Evolutionary conservation across 257 asterid genomes (phyloP).

Genomic region (Gentiana straminea): DNA sequence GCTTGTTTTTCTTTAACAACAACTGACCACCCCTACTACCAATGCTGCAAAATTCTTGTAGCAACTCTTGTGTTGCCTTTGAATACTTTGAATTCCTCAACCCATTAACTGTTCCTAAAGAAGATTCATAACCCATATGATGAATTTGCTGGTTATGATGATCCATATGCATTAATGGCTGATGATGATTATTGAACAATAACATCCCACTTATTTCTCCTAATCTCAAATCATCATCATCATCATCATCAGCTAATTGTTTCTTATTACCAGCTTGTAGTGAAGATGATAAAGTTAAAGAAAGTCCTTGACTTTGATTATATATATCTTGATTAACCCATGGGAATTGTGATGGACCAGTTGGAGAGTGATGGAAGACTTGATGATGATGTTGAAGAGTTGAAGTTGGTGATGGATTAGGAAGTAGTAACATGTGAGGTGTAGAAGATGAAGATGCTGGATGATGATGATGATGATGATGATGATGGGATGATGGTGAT

Average conservation of each 20-base stretch:
- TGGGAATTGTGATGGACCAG: slow-evolving; percentile 39
- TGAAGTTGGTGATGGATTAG: slow-evolving; percentile 17
- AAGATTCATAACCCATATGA: slow-evolving; percentile 35
- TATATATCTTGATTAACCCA: slow-evolving; percentile 12
- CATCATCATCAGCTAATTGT: slow-evolving; percentile 50
- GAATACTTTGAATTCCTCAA: slow-evolving; percentile 64
- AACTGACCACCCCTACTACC: slow-evolving; percentile 81
- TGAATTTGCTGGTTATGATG: slow-evolving; percentile 36
- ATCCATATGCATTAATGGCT: slow-evolving; percentile 1
- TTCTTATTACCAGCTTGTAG: slow-evolving; percentile 54
- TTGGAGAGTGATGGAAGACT: neutral
- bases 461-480: slow-evolving; percentile 2
- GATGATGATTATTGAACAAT: slow-evolving; percentile 41
- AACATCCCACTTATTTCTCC: slow-evolving; percentile 52
- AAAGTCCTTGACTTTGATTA: slow-evolving; percentile 66
- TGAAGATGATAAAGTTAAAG: slow-evolving; percentile 72
- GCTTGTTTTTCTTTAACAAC: slow-evolving; percentile 53
- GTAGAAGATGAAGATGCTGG: slow-evolving; percentile 36
- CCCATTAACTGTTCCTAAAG: slow-evolving; percentile 39
- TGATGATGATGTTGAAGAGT: slow-evolving; percentile 22
- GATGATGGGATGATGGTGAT: slow-evolving; percentile 5
- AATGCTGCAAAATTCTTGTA: slow-evolving; percentile 91
- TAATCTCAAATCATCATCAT: slow-evolving; percentile 60
- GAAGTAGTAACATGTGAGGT: slow-evolving; percentile 62
- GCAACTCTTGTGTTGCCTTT: slow-evolving; percentile 68